Base-by-base conservation (phyloP, 2,329 filamentous ascomycete species). In the Diaporthe citriasiana region DNA sequence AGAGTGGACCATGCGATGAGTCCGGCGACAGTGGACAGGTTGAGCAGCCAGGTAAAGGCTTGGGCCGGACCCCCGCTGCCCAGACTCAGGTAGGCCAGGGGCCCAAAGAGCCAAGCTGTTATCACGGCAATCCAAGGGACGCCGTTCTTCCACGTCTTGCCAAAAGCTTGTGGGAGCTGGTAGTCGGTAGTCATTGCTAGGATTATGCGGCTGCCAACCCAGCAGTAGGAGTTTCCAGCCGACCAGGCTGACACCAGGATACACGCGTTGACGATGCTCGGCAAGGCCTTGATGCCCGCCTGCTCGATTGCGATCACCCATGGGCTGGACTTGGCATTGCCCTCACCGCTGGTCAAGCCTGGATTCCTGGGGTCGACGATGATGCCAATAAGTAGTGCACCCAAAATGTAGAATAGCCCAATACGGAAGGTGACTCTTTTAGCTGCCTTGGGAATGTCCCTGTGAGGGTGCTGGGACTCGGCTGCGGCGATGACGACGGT, bases 111-210 rank as follows among this genome's bases (percentile, higher is more conserved):
- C 85, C 86, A 87, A 6, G 90, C 90, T 70, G 82, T 82, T 6
- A 90, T 80, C 1, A 91, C 88, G 4, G 85, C 87, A 7, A 83
- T 84, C 77, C 82, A 90, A 0, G 92, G 92, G 0, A 93, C 90
- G 60, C 92, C 92, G 30, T 86, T 85, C 76, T 87, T 88, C 65
- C 87, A 91, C 47, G 92, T 93, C 6, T 81, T 84, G 50, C 87
- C 85, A 82, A 94, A 93, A 74, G 90, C 81, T 7, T 81, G 81
- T 0, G 93, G 93, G 0, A 93, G 92, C 65, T 93, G 92, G 27
- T 90, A 89, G 74, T 89, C 91, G 9, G 92, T 86, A 0, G 92
- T 88, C 80, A 95, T 89, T 73, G 91, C 92, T 78, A 93, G 91
- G 12, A 95, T 85, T 30, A 94, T 90, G 79, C 93, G 90, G 63